These are phyloP conservation scores for Sanghuangporus weigelae DNA, from an alignment of 1,284 basidiomycete genomes.

Conservation along the genomic window DNA sequence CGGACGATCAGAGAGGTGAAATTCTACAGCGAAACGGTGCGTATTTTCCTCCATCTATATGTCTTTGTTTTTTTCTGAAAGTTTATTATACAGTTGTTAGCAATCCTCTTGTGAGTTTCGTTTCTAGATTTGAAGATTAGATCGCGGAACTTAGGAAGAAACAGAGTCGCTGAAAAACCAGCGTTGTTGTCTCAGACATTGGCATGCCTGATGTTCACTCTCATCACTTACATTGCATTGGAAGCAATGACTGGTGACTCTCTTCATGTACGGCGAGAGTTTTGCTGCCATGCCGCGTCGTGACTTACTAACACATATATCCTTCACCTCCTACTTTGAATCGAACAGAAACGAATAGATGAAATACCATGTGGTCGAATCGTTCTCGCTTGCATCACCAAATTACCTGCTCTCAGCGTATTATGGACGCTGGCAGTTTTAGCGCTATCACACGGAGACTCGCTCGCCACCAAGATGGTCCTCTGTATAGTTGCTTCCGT, in stretches of 20 bases:
- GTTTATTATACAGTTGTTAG: background rate
- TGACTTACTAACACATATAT: background rate
- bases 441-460: slow-evolving; percentile 9
- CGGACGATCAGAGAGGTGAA: slow-evolving; percentile 14
- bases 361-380: slow-evolving; percentile 9
- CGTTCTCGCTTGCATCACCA: slow-evolving; percentile 13
- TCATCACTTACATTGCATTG: slow-evolving; percentile 11
- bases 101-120: slow-evolving; percentile 14
- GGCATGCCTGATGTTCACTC: slow-evolving; percentile 15
- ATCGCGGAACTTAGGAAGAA: background rate
- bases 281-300: background rate
- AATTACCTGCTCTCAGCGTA: slow-evolving; percentile 13
- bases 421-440: slow-evolving; percentile 11
- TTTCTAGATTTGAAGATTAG: background rate
- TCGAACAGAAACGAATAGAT: slow-evolving; percentile 9
- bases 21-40: slow-evolving; percentile 17
- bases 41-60: background rate
- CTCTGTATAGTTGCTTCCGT: background rate
- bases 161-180: slow-evolving; percentile 1
- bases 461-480: slow-evolving; percentile 8
- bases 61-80: background rate
- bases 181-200: slow-evolving; percentile 9
- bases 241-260: slow-evolving; percentile 15
- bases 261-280: slow-evolving; percentile 8
- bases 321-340: too few species aligned